Conservation (phyloP, 164 flowering plant genomes). For the Vitis cinerea region DNA sequence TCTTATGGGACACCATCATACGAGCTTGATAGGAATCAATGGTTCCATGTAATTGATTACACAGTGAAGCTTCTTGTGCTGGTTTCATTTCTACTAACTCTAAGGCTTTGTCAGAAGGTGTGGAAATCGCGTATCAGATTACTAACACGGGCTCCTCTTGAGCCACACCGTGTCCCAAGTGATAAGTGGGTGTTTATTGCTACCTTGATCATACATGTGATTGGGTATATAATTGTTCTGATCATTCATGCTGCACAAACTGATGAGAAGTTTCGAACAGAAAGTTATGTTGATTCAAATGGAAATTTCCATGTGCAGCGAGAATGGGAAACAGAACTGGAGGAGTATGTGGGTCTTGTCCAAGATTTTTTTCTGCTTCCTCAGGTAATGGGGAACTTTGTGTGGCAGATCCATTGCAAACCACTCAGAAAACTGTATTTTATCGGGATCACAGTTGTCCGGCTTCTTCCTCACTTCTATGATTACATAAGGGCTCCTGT, state of each 20-base stretch:
- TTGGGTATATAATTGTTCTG: conserved; percentile 58
- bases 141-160: conserved; percentile 55
- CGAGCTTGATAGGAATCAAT: conserved; percentile 45
- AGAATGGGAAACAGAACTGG: conserved; percentile 69
- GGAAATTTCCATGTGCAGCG: conserved; percentile 29
- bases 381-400: conserved; percentile 70
- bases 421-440: conserved; percentile 71
- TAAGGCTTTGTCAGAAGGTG: conserved; percentile 78
- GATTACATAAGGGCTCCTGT: conserved; percentile 58
- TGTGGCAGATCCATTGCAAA: conserved; percentile 65
- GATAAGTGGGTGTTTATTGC: conserved; percentile 53
- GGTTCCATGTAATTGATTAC: conserved; percentile 53
- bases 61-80: conserved; percentile 70
- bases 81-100: conserved; percentile 56
- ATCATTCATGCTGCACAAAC: conserved; percentile 39
- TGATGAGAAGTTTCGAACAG: conserved; percentile 28
- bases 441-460: conserved; percentile 66
- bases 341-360: conserved; percentile 81
- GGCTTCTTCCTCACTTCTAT: conserved; percentile 83
- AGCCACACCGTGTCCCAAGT: conserved; percentile 67
- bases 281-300: conserved; percentile 25
- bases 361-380: conserved; percentile 90
- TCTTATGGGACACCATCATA: conserved; percentile 39
- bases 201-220: conserved; percentile 45
- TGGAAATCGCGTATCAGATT: conserved; percentile 77